Conservation (phyloP, 352 stramenopile genomes). For the Globisporangium middletonii region DNA sequence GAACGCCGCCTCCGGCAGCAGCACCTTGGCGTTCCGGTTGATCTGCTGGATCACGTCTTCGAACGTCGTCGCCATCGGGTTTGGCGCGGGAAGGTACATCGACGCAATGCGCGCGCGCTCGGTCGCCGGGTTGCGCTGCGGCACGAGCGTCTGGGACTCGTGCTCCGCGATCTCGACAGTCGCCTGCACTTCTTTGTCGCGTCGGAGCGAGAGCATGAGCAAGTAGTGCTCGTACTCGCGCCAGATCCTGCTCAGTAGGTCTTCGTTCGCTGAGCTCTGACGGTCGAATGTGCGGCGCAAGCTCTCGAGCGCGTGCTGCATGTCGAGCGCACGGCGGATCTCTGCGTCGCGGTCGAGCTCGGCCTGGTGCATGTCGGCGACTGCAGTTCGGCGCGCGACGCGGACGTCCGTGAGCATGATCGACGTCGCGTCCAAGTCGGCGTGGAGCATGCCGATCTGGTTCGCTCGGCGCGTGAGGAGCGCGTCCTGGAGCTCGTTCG, state of each 20-base stretch:
- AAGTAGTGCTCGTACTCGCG: constrained; percentile 53
- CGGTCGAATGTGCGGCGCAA: constrained; percentile 44
- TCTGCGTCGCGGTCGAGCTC: constrained; percentile 43
- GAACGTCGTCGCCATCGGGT: constrained; percentile 16
- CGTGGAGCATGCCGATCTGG: constrained; percentile 43
- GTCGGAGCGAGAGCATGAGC: constrained; percentile 52
- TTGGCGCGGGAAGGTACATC: constrained; percentile 33
- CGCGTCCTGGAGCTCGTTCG: constrained; percentile 33
- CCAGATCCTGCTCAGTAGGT: constrained; percentile 48
- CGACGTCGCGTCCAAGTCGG: constrained; percentile 38
- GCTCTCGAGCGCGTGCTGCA: constrained; percentile 29
- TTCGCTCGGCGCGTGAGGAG: constrained; percentile 35
- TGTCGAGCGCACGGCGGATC: constrained; percentile 36
- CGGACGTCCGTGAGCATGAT: constrained; percentile 19
- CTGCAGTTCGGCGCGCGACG: constrained; percentile 11
- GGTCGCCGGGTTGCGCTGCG: constrained; percentile 56
- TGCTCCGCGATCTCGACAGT: constrained; percentile 32
- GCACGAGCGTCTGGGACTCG: constrained; percentile 52
- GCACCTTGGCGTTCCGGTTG: constrained; percentile 31
- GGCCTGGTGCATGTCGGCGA: constrained; percentile 23
- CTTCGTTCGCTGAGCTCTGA: constrained; percentile 42
- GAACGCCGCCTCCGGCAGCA: constrained; percentile 39
- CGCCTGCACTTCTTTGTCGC: constrained; percentile 54
- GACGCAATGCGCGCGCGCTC: constrained; percentile 44
- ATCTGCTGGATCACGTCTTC: constrained; percentile 58